phyloP scores from a whole-genome alignment of 495 filamentous ascomycete genomes.

The Penicillium dipodomyicola region DNA sequence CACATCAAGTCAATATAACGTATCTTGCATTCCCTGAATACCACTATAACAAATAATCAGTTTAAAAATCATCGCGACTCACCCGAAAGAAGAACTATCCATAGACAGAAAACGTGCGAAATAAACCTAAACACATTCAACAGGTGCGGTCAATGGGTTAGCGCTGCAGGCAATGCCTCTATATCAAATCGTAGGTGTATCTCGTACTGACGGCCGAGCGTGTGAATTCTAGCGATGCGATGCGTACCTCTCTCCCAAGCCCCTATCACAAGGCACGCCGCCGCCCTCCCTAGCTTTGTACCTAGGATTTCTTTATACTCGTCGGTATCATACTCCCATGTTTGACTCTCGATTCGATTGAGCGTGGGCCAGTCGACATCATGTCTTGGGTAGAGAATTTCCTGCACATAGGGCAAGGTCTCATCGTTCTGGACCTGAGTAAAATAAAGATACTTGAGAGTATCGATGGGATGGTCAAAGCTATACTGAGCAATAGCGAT shows the following conservation, averaged over 20 bases:
- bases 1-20: no score
- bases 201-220: neutral
- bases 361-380: no score
- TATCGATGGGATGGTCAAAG: neutral
- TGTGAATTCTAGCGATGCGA: neutral
- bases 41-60: no score
- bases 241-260: slow-evolving; percentile 6
- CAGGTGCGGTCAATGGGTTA: neutral
- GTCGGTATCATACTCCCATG: neutral
- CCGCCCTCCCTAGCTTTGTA: neutral
- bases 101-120: no score
- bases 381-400: neutral
- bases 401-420: neutral
- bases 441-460: slow-evolving; percentile 4
- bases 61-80: no score
- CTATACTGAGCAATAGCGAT: slow-evolving; percentile 7
- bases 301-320: slow-evolving; percentile 2
- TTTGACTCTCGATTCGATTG: no score
- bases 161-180: neutral
- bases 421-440: neutral
- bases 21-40: no score
- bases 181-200: slow-evolving; percentile 6
- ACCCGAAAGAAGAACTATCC: no score
- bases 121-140: no score
- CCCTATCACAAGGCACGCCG: slow-evolving; percentile 2